Conservation (phyloP, 768 basidiomycete genomes). For the Tulasnella sp. region DNA sequence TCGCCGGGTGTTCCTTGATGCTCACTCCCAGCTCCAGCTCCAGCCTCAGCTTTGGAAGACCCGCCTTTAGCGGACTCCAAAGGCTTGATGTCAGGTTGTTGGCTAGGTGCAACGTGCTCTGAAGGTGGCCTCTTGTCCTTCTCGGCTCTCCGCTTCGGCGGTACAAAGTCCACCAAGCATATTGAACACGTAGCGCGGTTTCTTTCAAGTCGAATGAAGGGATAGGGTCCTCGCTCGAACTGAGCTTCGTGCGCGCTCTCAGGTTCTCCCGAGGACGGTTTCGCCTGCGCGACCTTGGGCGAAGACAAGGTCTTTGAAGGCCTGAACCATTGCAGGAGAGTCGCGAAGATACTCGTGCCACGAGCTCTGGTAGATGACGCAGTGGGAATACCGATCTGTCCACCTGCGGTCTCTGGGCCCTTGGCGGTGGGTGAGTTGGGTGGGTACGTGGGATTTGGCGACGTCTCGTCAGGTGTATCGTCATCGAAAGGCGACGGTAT, state of each 20-base stretch:
- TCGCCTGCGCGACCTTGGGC: too few species aligned
- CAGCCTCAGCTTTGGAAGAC: background rate
- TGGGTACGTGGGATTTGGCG: slow-evolving; percentile 47
- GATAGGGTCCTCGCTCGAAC: slow-evolving; percentile 66
- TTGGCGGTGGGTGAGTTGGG: slow-evolving; percentile 34
- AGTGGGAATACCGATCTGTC: background rate
- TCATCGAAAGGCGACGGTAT: slow-evolving; percentile 29
- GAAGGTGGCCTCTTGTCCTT: background rate
- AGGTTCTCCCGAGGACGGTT: background rate
- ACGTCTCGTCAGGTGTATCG: slow-evolving; percentile 23
- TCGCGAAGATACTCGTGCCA: background rate
- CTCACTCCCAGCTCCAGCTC: slow-evolving; percentile 19
- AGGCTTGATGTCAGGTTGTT: background rate
- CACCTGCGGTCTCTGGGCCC: background rate
- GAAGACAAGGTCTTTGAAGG: too few species aligned
- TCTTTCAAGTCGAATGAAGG: slow-evolving; percentile 68
- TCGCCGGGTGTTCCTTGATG: slow-evolving; percentile 37
- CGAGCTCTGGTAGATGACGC: background rate
- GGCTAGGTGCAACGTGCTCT: background rate
- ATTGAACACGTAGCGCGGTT: slow-evolving; percentile 78
- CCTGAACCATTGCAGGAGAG: background rate
- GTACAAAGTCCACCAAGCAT: slow-evolving; percentile 75
- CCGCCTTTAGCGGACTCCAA: background rate
- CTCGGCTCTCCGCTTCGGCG: slow-evolving; percentile 33
- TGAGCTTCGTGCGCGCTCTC: slow-evolving; percentile 50